A percentile compares a stretch with the other conserved stretches of the same genome.
Conservation (phyloP, 108 stramenopile genomes). For the Skeletonema menzelii region DNA sequence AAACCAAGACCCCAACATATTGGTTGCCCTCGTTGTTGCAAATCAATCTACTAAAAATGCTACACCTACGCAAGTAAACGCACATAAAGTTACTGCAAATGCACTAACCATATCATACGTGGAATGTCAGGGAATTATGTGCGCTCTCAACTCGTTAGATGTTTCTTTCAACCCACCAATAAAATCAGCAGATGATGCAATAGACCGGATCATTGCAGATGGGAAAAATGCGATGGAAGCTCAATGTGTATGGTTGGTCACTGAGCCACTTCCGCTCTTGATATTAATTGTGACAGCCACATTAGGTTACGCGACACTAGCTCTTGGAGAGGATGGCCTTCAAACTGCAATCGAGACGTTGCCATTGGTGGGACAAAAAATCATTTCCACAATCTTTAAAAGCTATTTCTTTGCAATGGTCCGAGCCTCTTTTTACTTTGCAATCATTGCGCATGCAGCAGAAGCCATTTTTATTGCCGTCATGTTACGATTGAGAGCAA, state of each 20-base stretch:
- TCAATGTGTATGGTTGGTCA: constrained; percentile 4
- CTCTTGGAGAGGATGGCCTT: background rate
- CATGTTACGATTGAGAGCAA: background rate
- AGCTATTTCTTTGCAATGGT: constrained; percentile 1
- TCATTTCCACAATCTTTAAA: constrained; percentile 1
- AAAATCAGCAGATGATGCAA: constrained; percentile 11
- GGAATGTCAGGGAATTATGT: constrained; percentile 16
- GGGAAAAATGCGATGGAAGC: constrained; percentile 8
- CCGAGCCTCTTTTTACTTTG: constrained; percentile 11
- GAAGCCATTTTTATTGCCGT: constrained; percentile 8
- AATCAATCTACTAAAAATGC: background rate
- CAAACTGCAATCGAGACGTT: background rate
- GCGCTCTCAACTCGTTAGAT: background rate
- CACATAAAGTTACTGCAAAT: background rate
- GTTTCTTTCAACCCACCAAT: constrained; percentile 12
- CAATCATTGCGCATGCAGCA: constrained; percentile 10
- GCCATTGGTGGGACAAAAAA: background rate
- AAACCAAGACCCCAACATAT: background rate
- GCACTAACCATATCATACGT: constrained; percentile 7
- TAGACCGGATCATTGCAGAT: background rate
- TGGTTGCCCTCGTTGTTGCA: constrained; percentile 8
- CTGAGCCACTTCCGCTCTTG: constrained; percentile 6
- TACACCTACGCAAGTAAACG: constrained; percentile 8
- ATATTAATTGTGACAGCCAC: background rate
- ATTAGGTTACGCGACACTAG: constrained; percentile 12